Base-by-base conservation (phyloP, 345 rosid genomes). In the Clausena lansium region DNA sequence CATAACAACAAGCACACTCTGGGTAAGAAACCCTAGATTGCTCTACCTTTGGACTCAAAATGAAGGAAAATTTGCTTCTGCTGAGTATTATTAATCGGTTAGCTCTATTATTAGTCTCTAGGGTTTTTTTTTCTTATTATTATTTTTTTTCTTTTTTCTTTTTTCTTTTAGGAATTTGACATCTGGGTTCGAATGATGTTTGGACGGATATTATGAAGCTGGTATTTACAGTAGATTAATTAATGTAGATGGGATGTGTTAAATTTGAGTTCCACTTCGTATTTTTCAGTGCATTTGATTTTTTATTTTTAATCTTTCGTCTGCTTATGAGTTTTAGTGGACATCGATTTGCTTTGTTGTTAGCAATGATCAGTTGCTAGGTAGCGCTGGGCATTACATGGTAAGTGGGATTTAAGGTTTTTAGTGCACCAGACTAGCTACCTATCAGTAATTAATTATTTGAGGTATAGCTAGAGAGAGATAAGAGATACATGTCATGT, bases 1-100 rank as follows among this genome's bases (percentile, higher is more conserved):
- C 97, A 93, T 77, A 93, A 93, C 82, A 93, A 93, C 86, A 93
- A 93, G 82, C 90, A 91, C 84, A 91, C 92, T 67, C 87, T 93
- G 61, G 95, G 97, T 86, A 92, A 91, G 97, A 84, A 87, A 84
- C 91, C 97, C 91, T 91, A 86, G 83, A 74, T 70, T 79, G 75
- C 77, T 68, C 10, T 25, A 32, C 1, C 9, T 39, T 30, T 35
- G 61, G 15, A 58, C 54, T 59, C 24, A 24, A 74, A 61, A 38
- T 20, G 27, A 24, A 35, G 76, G 6, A 58, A 13, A 52, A 28
- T 73, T 27, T 33, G 54, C 50, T 13, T 13, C 50, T 30, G 41
- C 41, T 75, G 70, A 75, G 60, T 28, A 63, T 30, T 20, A 73
- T 22, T 52, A n/a, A 59, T 55, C 50, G 0, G 11, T 11, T 13